Evolutionary conservation across 2,329 filamentous ascomycete genomes (phyloP), one percentile per base, ranked within the genome.

Genomic region (Cladosporium sp.): DNA sequence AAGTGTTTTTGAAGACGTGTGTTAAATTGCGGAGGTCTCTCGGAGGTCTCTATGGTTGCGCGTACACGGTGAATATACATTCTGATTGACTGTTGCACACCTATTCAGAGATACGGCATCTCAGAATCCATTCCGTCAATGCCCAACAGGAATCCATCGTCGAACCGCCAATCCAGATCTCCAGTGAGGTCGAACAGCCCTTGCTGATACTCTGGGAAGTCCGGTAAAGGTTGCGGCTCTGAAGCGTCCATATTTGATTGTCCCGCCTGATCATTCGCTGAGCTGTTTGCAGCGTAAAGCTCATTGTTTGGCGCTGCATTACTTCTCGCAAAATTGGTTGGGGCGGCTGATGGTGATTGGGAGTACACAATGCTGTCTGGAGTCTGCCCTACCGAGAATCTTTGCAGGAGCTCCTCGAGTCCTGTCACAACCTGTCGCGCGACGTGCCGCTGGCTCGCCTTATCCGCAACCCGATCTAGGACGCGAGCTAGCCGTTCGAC

Each of bases 341-440:
- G 4, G 2, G 11, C 21, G 11, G 32, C 21, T 4, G 24, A 58
- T n/a, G 32, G n/a, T 11, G 34, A 58, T 34, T 58, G 55, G 2
- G 55, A 58, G 12, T 58, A 58, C 11, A 58, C 32, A 7, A 58
- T 58, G 14, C 21, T 58, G 21, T 28, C 30, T 2, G 32, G 21
- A 34, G 24, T 41, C n/a, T 58, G n/a, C 4, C n/a, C 34, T 3
- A n/a, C 12, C 34, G 55, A 58, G 24, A 58, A 58, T 28, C 55
- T 58, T 28, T 36, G 34, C n/a, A 58, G 34, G 3, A 58, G 55
- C 24, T 58, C 55, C n/a, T 24, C n/a, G 11, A 58, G 55, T 15
- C 55, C 55, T n/a, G 55, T 58, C 10, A 58, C 55, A 12, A 58
- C 55, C 34, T 58, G 55, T 41, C 55, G 55, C 10, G 34, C 55